A percentile compares a stretch with the other conserved stretches of the same genome.
These are phyloP conservation scores for Boletus patriciae DNA, from an alignment of 768 basidiomycete species.

Conservation along the genomic window DNA sequence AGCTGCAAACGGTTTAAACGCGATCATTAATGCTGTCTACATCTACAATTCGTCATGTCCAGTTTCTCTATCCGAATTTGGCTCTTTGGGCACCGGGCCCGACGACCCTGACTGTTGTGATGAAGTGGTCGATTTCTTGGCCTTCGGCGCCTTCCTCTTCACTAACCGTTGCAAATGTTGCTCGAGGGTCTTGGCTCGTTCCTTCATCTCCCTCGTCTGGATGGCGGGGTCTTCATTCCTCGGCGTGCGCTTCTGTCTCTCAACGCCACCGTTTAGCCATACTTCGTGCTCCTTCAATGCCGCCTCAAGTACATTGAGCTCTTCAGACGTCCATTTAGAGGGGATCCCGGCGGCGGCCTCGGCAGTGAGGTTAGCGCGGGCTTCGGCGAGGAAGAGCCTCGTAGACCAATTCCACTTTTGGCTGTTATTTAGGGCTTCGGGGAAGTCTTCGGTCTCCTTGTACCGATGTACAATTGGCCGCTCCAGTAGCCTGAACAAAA, in stretches of 20 bases:
- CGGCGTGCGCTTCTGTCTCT: conserved; percentile 75
- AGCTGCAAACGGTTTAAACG: neutral
- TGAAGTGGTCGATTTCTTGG: conserved; percentile 44
- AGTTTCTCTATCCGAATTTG: conserved; percentile 18
- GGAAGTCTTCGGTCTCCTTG: conserved; percentile 85
- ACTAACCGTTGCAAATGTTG: conserved; percentile 65
- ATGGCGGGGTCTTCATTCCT: conserved; percentile 84
- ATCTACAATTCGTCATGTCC: conserved; percentile 34
- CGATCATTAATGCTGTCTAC: conserved; percentile 13
- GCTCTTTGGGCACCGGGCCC: conserved; percentile 17
- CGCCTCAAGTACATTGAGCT: conserved; percentile 77
- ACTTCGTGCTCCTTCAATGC: conserved; percentile 74
- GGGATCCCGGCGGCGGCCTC: conserved; percentile 60
- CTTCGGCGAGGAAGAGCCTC: conserved; percentile 82
- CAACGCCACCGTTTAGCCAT: conserved; percentile 82
- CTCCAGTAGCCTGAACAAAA: conserved; percentile 61
- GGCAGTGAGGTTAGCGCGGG: conserved; percentile 67
- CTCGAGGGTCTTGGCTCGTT: conserved; percentile 78
- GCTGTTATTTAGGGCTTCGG: conserved; percentile 74
- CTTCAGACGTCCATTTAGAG: conserved; percentile 83
- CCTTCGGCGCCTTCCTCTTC: conserved; percentile 68
- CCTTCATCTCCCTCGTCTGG: conserved; percentile 81
- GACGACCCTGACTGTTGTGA: conserved; percentile 15
- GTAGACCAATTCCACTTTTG: conserved; percentile 90
- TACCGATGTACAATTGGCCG: conserved; percentile 83